phyloP scores from a whole-genome alignment of 345 rosid species.

The Ailanthus altissimus region DNA sequence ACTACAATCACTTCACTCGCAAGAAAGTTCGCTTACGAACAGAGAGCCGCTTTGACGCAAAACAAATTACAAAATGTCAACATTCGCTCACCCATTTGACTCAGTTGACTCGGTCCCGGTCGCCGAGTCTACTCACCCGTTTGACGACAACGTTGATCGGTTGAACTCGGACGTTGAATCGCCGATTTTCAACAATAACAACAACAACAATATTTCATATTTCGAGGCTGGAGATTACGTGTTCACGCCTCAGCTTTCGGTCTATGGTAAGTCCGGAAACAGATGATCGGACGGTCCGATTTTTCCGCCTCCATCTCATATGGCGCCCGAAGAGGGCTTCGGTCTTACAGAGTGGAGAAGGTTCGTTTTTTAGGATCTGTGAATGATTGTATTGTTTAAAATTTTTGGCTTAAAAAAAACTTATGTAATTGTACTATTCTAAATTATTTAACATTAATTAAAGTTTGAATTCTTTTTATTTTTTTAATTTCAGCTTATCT shows the following conservation, averaged over 20 bases:
- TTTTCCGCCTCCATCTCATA: constrained; percentile 56
- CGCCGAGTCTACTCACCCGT: constrained; percentile 29
- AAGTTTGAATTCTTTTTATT: neutral
- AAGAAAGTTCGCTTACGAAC: neutral
- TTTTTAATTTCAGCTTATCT: too few relatives aligned
- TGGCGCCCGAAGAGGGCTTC: constrained; percentile 59
- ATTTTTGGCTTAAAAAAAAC: neutral
- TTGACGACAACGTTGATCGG: constrained; percentile 35
- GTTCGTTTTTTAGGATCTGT: constrained; percentile 36
- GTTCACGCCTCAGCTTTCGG: constrained; percentile 39
- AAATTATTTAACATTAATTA: neutral
- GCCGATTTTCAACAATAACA: constrained; percentile 6
- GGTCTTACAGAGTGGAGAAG: constrained; percentile 87
- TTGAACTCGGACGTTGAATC: constrained; percentile 26
- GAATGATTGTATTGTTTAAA: neutral
- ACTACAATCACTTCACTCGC: neutral
- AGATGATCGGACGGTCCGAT: constrained; percentile 57
- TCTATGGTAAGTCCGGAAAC: constrained; percentile 37
- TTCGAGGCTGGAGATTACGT: constrained; percentile 35
- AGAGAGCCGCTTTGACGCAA: neutral
- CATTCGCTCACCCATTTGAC: constrained; percentile 42
- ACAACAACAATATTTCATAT: constrained; percentile 8
- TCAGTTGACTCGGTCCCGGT: constrained; percentile 36
- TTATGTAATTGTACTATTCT: neutral
- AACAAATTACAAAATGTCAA: constrained; percentile 39